Evolutionary conservation across 1,284 basidiomycete species (phyloP).

Genomic region (Schizophyllum commune): DNA sequence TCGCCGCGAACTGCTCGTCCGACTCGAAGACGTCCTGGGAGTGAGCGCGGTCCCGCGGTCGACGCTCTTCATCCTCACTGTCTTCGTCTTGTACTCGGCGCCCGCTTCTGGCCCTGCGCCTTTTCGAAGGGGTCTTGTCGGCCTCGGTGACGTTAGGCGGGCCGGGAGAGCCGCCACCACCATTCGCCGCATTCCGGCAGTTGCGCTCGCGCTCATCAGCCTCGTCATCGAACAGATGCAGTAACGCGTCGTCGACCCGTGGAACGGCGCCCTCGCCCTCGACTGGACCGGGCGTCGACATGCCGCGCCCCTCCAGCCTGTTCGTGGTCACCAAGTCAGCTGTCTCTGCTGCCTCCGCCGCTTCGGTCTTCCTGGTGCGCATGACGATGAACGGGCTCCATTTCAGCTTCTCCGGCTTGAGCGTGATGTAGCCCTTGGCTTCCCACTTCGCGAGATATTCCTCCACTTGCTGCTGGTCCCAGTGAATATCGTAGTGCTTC

Average conservation of each 20-base stretch:
- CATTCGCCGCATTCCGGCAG: not conserved
- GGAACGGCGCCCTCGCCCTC: not conserved
- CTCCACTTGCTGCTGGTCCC: constrained; percentile 65
- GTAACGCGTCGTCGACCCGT: not conserved
- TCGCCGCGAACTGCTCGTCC: constrained; percentile 32
- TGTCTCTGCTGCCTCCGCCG: constrained; percentile 22
- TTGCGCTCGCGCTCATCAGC: not conserved
- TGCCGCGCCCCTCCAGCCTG: not conserved
- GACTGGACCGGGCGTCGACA: not conserved
- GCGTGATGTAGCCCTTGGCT: constrained; percentile 71
- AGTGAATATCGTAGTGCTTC: constrained; percentile 70
- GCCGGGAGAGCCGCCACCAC: not conserved
- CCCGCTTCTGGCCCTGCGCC: not conserved
- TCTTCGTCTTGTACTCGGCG: not conserved
- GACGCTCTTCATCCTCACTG: not conserved
- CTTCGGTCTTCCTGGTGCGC: constrained; percentile 34
- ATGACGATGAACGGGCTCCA: constrained; percentile 91
- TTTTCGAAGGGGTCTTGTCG: not conserved
- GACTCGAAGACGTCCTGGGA: constrained; percentile 16
- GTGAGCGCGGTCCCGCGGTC: not conserved
- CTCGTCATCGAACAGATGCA: not conserved
- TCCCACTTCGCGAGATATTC: constrained; percentile 68
- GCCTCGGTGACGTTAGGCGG: not conserved
- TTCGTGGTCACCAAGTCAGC: constrained; percentile 8
- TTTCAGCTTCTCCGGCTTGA: constrained; percentile 83